Conservation (phyloP, 2,329 filamentous ascomycete genomes). For the Fusarium pseudonygamai region DNA sequence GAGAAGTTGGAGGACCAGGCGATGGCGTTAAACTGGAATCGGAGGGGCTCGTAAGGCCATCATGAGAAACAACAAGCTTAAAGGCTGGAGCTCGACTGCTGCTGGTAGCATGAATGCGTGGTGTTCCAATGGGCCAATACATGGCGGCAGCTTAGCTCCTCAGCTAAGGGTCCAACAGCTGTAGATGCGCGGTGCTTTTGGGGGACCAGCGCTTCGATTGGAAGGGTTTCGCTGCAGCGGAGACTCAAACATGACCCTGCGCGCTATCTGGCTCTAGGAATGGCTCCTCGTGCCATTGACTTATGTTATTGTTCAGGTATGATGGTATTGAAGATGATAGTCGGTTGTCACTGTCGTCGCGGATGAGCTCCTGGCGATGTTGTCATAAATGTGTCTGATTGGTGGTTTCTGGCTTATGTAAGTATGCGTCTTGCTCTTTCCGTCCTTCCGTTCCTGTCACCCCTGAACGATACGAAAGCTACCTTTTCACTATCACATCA, state of each 20-base stretch:
- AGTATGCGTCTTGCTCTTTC: conserved; percentile 7
- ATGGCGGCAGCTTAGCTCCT: conserved; percentile 61
- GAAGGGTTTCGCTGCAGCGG: conserved; percentile 25
- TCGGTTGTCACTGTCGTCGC: conserved; percentile 24
- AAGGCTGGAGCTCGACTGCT: conserved; percentile 66
- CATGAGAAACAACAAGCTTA: conserved; percentile 64
- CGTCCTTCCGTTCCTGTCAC: background rate
- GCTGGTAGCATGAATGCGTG: conserved; percentile 82
- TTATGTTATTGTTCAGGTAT: conserved; percentile 23
- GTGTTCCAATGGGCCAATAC: conserved; percentile 92
- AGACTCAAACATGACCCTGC: conserved; percentile 42
- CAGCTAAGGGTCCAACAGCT: conserved; percentile 33
- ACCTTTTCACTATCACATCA: no score
- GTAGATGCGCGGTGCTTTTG: conserved; percentile 32
- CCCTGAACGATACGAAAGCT: background rate
- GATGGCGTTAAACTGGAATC: conserved; percentile 39
- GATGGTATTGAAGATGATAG: conserved; percentile 22
- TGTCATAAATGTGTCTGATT: conserved; percentile 30
- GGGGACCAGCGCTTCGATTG: conserved; percentile 20
- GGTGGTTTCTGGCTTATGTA: conserved; percentile 26
- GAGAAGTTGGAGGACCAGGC: conserved; percentile 28
- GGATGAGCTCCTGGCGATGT: conserved; percentile 30
- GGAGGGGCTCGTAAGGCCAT: conserved; percentile 62
- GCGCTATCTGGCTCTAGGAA: conserved; percentile 23
- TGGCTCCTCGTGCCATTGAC: conserved; percentile 36